Base-by-base conservation (phyloP, 2,329 filamentous ascomycete species). In the Periglandula ipomoeae region DNA sequence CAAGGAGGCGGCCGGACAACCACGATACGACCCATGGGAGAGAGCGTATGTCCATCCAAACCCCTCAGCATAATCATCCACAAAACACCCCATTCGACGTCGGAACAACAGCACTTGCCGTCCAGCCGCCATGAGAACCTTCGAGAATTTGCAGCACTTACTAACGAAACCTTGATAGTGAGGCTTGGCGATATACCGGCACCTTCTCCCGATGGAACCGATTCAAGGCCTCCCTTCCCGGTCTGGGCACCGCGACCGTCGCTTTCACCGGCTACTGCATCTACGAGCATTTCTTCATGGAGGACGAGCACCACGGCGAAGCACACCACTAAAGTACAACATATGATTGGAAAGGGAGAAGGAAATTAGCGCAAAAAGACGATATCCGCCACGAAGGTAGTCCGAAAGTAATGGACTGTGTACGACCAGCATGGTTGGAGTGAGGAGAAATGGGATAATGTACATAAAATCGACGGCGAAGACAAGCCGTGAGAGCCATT, bases 161-260 rank as follows among this genome's bases (percentile, higher is more conserved):
- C 45, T 47, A 34, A 47, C 37, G n/a, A 5, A 15, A n/a, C 10
- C 20, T 4, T 19, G 35, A 35, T 11, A 98, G 93, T 64, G 93
- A 98, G 75, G 79, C 87, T 64, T 98, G 93, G 93, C 81, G 93
- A 70, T 96, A 95, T 75, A 83, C 79, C 32, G 93, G 91, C 55
- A 84, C 81, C 48, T 97, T 96, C 75, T 85, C 84, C 56, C 81
- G 91, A 60, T 86, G 76, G 72, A 95, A 95, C 73, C 85, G 93
- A 59, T 93, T 96, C 75, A 89, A 84, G 73, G 75, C 79, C 61
- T 75, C 82, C 55, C 89, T 98, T 65, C 93, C 93, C 34, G 93
- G 93, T 53, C 77, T 98, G 60, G 93, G 93, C 55, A 95, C 91
- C 59, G 93, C 89, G 27, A 86, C 86, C 5, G 90, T 93, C 52